Base-by-base conservation (phyloP, 1,284 basidiomycete genomes). In the Taiwanofungus camphoratus region DNA sequence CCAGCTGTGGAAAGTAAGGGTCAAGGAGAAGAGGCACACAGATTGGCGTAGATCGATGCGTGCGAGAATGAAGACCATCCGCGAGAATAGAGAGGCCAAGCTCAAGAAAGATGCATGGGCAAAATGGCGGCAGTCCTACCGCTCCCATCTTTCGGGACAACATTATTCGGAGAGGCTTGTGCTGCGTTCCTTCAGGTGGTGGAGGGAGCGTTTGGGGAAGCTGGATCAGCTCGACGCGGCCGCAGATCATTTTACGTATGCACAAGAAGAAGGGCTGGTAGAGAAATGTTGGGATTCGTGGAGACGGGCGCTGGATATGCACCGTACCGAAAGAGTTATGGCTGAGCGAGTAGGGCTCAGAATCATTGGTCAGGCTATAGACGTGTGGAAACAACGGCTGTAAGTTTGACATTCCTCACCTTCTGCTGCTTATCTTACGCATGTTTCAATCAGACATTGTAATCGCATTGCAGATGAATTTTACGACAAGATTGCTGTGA, bases 41-140 rank as follows among this genome's bases (percentile, higher is more conserved):
- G 64, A 69, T 38, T 84, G 84, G 82, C 71, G 82, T 20, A 64
- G 73, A 24, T 75, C 74, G 31, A 84, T 87, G 80, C 78, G 85
- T 18, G 54, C 64, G 38, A 79, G 74, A 48, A 82, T 86, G 77
- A 81, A 77, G 53, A 58, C 60, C 15, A 63, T 82, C 31, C 77
- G 74, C 38, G 72, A 74, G 41, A 76, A 65, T 44, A 68, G 70
- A 42, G 77, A 81, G 29, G 47, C 54, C 4, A 68, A 70, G 48
- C 54, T 82, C 36, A 58, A 67, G 53, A 74, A 67, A 52, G 71
- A 76, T 50, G 70, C 70, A 12, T 83, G 79, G 78, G 63, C 61
- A 22, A 74, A 71, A 51, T 87, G 85, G 85, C 69, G 72, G 32
- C 77, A 76, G 46, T 62, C 67, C 8, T 69, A 76, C 48, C 66